Evolutionary conservation across 1,139 yeast species (phyloP), one percentile per base, ranked within the genome.

Genomic region (Torulaspora globosa): DNA sequence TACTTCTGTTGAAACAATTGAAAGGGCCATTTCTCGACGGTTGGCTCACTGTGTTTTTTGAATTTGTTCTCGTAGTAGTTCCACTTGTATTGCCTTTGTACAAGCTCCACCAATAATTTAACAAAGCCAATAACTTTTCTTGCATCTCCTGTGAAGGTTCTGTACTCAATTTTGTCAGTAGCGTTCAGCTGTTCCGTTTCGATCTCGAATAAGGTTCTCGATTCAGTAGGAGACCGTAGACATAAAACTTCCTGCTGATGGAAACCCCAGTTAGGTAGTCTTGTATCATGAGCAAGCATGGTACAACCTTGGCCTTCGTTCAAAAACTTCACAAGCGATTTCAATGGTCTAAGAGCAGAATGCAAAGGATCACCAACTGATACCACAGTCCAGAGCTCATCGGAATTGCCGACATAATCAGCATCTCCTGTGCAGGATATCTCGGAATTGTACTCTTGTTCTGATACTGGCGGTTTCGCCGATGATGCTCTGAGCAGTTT

Each of bases 161-260:
- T 37, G 38, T 44, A 39, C 35, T 50, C 48, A 31, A 47, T 27
- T 8, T 24, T 34, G 18, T 38, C 26, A 12, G 41, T 18, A 14
- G 46, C 15, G 31, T 44, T 35, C 33, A 42, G 19, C 24, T 44
- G 43, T 10, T 32, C 34, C 12, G 39, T 27, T 12, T 85, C 95
- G 40, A 86, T 70, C 53, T 71, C 76, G 82, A 94, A 86, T 37
- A 76, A 64, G 0, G 90, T 72, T 55, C 79, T 76, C 10, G 76
- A 74, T 29, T 71, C 65, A 2, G 76, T 76, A 10, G 95, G 88
- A 29, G 75, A 76, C 35, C 77, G 76, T 29, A 84, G 75, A 65
- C 96, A 88, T 18, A 84, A 67, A 2, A 86, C 87, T 67, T 88
- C 96, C 62, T 80, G 81, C 57, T 84, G 94, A 28, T 72, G 70